These are phyloP conservation scores for Pachysandra terminalis DNA, from an alignment of 164 flowering plant species.

Conservation along the genomic window DNA sequence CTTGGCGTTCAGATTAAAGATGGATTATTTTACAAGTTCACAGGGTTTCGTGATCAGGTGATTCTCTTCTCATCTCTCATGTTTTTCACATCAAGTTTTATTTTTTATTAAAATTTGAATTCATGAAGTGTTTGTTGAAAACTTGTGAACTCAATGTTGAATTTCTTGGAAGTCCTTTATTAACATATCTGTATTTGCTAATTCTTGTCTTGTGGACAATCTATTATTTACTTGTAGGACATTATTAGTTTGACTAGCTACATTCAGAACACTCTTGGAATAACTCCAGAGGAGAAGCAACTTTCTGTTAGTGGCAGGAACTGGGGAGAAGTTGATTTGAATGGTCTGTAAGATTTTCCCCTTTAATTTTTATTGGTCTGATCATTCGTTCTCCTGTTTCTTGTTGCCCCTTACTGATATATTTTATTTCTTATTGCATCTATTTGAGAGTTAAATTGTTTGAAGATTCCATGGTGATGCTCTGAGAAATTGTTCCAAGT, in stretches of 20 bases:
- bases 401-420: background rate
- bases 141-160: no score
- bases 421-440: background rate
- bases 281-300: constrained; percentile 86
- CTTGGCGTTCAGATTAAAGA: constrained; percentile 72
- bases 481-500: no score
- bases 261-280: constrained; percentile 58
- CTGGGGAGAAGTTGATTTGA: constrained; percentile 91
- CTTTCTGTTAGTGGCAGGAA: constrained; percentile 94
- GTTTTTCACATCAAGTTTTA: no score
- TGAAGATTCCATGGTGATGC: background rate
- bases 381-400: background rate
- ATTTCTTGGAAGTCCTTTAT: background rate
- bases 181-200: background rate
- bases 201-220: constrained; percentile 4
- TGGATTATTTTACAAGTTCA: constrained; percentile 82
- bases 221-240: constrained; percentile 45
- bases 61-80: no score
- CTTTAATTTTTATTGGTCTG: background rate
- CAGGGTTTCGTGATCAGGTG: constrained; percentile 91
- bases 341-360: constrained; percentile 45
- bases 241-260: constrained; percentile 59
- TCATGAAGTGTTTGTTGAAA: no score
- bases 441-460: background rate
- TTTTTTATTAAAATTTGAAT: no score